Evolutionary conservation across 2,329 filamentous ascomycete genomes (phyloP).

Genomic region (Ceratocystis ficicola): DNA sequence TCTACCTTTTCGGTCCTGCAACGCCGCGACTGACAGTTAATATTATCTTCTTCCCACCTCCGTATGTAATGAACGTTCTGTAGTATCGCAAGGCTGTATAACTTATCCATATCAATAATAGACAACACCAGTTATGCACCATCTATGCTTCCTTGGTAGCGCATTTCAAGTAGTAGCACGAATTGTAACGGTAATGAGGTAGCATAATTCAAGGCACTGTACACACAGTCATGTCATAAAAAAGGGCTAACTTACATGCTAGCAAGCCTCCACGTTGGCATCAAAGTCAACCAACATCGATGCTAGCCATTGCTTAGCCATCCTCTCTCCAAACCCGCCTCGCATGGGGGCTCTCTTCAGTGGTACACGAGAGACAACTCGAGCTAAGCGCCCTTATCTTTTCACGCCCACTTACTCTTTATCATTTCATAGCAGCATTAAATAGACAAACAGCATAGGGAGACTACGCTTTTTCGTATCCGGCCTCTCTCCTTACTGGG

Average conservation of each 20-base stretch:
- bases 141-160: no score
- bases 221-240: neutral
- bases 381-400: neutral
- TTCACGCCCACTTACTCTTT: neutral
- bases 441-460: neutral
- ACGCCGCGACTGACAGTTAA: neutral
- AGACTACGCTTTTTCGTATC: neutral
- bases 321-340: neutral
- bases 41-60: neutral
- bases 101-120: neutral
- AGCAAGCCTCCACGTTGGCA: neutral
- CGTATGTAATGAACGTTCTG: neutral
- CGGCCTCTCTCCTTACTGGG: slow-evolving; percentile 26
- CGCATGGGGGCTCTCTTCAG: neutral
- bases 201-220: neutral
- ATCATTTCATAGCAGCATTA: neutral
- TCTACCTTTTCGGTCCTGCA: neutral
- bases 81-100: neutral
- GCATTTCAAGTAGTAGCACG: neutral
- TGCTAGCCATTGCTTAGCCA: no score
- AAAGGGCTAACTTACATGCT: neutral
- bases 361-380: no score
- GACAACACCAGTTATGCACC: slow-evolving; percentile 1
- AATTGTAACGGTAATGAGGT: neutral
- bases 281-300: no score